Conservation (phyloP, 441 rosid species). For the Erodium chrysanthum region DNA sequence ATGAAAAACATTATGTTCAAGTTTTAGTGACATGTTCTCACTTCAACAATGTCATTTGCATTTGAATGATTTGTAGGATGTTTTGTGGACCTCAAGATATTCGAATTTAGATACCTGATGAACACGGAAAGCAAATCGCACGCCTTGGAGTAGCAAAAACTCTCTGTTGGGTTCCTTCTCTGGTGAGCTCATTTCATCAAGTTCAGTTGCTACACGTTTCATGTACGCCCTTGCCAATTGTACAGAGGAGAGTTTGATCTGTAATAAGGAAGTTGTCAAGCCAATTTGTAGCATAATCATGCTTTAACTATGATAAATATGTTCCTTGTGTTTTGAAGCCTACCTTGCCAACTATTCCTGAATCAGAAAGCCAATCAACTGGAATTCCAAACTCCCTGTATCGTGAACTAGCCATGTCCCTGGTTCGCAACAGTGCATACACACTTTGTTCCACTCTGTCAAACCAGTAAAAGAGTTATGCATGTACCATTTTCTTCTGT, state of each 20-base stretch:
- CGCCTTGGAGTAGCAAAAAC: slow-evolving; percentile 83
- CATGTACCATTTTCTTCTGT: no score
- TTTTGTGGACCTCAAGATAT: background rate
- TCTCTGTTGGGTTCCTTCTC: slow-evolving; percentile 93
- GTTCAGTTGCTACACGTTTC: slow-evolving; percentile 83
- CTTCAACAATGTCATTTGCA: background rate
- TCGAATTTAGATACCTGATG: slow-evolving; percentile 53
- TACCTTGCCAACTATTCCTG: slow-evolving; percentile 96
- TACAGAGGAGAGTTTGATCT: slow-evolving; percentile 95
- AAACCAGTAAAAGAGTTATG: slow-evolving; percentile 4
- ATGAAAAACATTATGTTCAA: background rate
- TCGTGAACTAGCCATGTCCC: slow-evolving; percentile 85
- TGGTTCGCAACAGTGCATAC: slow-evolving; percentile 77
- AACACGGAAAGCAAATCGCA: slow-evolving; percentile 89
- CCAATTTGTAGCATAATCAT: slow-evolving; percentile 9
- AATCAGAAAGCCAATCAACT: slow-evolving; percentile 66
- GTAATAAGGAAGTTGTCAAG: slow-evolving; percentile 15
- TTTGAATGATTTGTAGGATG: background rate
- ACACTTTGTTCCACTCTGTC: slow-evolving; percentile 85
- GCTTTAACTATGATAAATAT: background rate
- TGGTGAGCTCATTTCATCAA: slow-evolving; percentile 58
- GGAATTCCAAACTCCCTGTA: slow-evolving; percentile 87
- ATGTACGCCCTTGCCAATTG: slow-evolving; percentile 87
- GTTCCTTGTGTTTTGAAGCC: slow-evolving; percentile 2
- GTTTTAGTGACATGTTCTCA: background rate